Evolutionary conservation across 2,329 filamentous ascomycete species (phyloP).

Genomic region (Pseudocercospora eumusae): DNA sequence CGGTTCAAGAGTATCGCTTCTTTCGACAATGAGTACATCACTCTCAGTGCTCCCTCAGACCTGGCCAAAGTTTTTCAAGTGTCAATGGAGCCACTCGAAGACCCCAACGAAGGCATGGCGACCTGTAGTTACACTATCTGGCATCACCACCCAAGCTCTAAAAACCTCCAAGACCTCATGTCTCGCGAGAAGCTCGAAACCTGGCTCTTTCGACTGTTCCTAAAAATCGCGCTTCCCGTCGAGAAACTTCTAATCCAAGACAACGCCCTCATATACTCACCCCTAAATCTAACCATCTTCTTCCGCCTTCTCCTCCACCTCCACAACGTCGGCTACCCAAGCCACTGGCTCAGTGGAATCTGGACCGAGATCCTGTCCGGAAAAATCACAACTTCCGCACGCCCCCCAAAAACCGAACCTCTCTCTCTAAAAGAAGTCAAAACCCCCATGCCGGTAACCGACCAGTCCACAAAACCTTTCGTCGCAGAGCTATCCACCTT

Average conservation of each 20-base stretch:
- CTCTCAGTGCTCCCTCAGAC: constrained; percentile 6
- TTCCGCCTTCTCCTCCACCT: constrained; percentile 20
- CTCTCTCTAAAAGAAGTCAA: constrained; percentile 18
- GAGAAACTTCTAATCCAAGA: neutral
- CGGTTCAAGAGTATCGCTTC: constrained; percentile 8
- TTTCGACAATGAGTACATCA: constrained; percentile 19
- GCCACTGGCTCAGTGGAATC: constrained; percentile 19
- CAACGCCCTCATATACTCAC: constrained; percentile 22
- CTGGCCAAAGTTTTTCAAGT: constrained; percentile 16
- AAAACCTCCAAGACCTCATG: constrained; percentile 6
- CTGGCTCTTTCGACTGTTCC: constrained; percentile 19
- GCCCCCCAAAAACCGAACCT: constrained; percentile 21
- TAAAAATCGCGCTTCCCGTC: constrained; percentile 22
- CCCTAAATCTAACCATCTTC: constrained; percentile 25
- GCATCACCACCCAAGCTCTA: neutral
- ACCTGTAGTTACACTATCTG: constrained; percentile 7
- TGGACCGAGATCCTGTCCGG: constrained; percentile 16
- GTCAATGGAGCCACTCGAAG: neutral
- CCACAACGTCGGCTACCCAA: constrained; percentile 19
- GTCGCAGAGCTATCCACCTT: constrained; percentile 19
- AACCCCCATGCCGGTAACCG: constrained; percentile 4
- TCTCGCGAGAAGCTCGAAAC: constrained; percentile 1
- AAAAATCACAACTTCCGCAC: constrained; percentile 16
- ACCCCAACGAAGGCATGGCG: neutral
- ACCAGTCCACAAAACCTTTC: constrained; percentile 20